Conservation (phyloP, 257 asterid species). For the Solanum medicagineum region DNA sequence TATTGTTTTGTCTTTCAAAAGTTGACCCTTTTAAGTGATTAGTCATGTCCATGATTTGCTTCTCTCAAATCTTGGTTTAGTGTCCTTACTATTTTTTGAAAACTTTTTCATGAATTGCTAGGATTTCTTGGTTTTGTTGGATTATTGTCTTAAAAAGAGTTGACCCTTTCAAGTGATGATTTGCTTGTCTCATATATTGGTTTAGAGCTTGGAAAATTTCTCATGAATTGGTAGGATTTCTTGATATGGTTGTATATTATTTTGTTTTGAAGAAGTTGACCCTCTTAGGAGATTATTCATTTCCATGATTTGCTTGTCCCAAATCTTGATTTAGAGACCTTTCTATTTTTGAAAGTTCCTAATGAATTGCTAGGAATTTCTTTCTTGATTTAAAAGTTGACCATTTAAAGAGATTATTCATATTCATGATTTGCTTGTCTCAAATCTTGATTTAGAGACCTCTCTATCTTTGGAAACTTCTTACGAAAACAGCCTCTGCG, state of each 20-base stretch:
- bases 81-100: not conserved
- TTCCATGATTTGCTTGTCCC: not conserved
- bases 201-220: not conserved
- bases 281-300: not conserved
- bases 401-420: not conserved
- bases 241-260: not conserved
- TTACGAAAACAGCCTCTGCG: accelerated
- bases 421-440: not conserved
- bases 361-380: not conserved
- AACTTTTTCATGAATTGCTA: too few relatives aligned
- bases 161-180: too few relatives aligned
- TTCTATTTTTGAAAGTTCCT: not conserved
- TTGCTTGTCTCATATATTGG: too few relatives aligned
- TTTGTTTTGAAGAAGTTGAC: not conserved
- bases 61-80: not conserved
- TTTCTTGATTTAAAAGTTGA: not conserved
- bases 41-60: not conserved
- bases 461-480: not conserved
- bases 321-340: not conserved
- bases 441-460: not conserved
- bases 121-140: too few relatives aligned
- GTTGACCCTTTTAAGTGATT: not conserved
- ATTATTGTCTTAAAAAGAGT: too few relatives aligned
- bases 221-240: not conserved
- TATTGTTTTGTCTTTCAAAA: too few relatives aligned